Percentiles rank a stretch among this genome's conserved stretches.
These are phyloP conservation scores for Erysimum cheiri DNA, from an alignment of 441 rosid genomes.

Conservation along the genomic window DNA sequence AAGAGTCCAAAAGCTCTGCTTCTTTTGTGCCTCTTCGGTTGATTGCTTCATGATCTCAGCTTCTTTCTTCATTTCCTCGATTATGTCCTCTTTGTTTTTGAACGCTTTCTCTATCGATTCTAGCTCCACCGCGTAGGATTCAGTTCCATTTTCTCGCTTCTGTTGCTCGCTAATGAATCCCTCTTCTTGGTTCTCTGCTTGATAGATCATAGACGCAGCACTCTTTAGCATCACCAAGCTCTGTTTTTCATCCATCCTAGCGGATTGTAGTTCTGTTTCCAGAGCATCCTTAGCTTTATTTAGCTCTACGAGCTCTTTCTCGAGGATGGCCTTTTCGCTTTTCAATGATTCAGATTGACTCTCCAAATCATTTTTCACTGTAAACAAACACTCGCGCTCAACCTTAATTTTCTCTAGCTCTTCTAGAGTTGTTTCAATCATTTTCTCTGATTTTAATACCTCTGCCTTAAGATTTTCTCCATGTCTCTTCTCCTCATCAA, in stretches of 20 bases:
- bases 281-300: slow-evolving; percentile 42
- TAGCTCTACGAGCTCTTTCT: slow-evolving; percentile 52
- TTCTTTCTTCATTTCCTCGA: slow-evolving; percentile 64
- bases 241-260: slow-evolving; percentile 38
- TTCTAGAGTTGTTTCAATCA: slow-evolving; percentile 40
- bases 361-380: slow-evolving; percentile 46
- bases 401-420: slow-evolving; percentile 42
- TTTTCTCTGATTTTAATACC: slow-evolving; percentile 49
- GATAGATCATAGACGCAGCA: slow-evolving; percentile 50
- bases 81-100: slow-evolving; percentile 51
- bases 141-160: slow-evolving; percentile 42
- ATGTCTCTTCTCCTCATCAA: slow-evolving; percentile 52
- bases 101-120: slow-evolving; percentile 63
- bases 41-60: slow-evolving; percentile 55
- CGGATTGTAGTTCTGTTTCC: slow-evolving; percentile 49
- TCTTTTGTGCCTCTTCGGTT: slow-evolving; percentile 55
- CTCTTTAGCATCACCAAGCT: slow-evolving; percentile 55
- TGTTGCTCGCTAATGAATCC: slow-evolving; percentile 22
- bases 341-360: slow-evolving; percentile 38
- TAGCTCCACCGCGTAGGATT: slow-evolving; percentile 47
- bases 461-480: slow-evolving; percentile 44
- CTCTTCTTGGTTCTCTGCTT: slow-evolving; percentile 44
- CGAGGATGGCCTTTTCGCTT: slow-evolving; percentile 49
- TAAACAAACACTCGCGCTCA: slow-evolving; percentile 43
- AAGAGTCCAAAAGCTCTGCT: slow-evolving; percentile 62